These are phyloP conservation scores for Saccharomycopsis amapae DNA, from an alignment of 805 yeast species.

Conservation along the genomic window DNA sequence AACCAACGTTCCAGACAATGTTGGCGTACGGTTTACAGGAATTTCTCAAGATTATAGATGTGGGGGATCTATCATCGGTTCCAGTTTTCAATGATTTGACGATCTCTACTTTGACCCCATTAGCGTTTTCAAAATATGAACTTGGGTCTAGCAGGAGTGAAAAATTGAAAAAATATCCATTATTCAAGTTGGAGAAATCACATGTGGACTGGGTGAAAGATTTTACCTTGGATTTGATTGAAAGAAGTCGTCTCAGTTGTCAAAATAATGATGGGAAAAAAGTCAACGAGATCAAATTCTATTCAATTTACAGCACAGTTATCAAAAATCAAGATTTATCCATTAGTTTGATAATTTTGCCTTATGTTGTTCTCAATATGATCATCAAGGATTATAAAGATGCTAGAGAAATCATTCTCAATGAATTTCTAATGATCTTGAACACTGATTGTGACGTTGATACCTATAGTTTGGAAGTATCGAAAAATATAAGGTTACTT, in stretches of 20 bases:
- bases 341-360: constrained; percentile 64
- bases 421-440: constrained; percentile 58
- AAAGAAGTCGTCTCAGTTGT: constrained; percentile 26
- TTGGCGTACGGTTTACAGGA: constrained; percentile 89
- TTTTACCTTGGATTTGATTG: constrained; percentile 60
- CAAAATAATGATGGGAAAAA: constrained; percentile 23
- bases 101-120: constrained; percentile 66
- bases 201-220: constrained; percentile 67
- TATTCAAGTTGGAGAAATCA: constrained; percentile 46
- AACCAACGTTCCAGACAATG: constrained; percentile 76
- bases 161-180: constrained; percentile 50
- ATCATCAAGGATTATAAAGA: constrained; percentile 40
- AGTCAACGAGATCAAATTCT: constrained; percentile 41
- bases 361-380: constrained; percentile 64
- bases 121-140: constrained; percentile 65
- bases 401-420: constrained; percentile 37
- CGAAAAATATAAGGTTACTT: constrained; percentile 56
- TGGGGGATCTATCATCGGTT: constrained; percentile 28
- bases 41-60: constrained; percentile 49
- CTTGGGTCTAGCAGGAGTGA: constrained; percentile 46
- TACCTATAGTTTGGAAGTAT: constrained; percentile 40
- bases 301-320: constrained; percentile 51
- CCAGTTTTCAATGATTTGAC: constrained; percentile 50
- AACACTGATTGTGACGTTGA: constrained; percentile 35
- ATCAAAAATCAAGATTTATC: constrained; percentile 64